Conservation (phyloP, 2,329 filamentous ascomycete genomes). For the Achaetomium macrosporum region DNA sequence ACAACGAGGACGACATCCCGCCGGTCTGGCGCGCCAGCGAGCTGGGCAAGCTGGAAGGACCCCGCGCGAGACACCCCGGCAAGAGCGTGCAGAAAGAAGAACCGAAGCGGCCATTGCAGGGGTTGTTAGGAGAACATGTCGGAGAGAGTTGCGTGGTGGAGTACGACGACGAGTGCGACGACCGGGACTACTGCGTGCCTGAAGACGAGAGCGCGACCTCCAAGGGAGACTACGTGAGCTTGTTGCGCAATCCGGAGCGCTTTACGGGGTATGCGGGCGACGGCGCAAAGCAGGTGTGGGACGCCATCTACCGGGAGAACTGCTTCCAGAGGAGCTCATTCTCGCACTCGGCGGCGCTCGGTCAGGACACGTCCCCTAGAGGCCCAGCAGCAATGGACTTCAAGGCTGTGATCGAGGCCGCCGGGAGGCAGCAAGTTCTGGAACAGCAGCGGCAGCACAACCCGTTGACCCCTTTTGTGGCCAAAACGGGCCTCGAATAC, state of each 20-base stretch:
- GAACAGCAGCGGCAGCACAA: conserved; percentile 52
- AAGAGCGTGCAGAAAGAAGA: conserved; percentile 66
- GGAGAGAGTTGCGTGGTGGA: conserved; percentile 96
- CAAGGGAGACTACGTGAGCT: conserved; percentile 94
- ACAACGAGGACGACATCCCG: conserved; percentile 92
- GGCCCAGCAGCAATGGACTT: conserved; percentile 56
- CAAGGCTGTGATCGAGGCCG: conserved; percentile 54
- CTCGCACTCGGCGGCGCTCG: conserved; percentile 52
- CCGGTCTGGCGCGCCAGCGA: conserved; percentile 86
- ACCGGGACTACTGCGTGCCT: conserved; percentile 92
- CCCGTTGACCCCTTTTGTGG: conserved; percentile 53
- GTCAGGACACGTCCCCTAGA: conserved; percentile 37
- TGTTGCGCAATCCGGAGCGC: conserved; percentile 87
- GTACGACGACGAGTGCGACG: conserved; percentile 95
- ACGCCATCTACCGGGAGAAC: conserved; percentile 94
- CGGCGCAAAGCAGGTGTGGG: conserved; percentile 86
- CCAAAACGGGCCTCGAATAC: conserved; percentile 62
- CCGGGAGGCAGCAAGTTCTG: conserved; percentile 55
- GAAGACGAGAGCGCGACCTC: conserved; percentile 82
- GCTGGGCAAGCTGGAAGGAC: conserved; percentile 85
- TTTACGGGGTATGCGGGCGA: conserved; percentile 91
- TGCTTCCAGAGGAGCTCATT: conserved; percentile 74
- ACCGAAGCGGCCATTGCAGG: conserved; percentile 68
- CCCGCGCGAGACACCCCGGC: conserved; percentile 81
- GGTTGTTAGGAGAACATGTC: conserved; percentile 75